phyloP scores from a whole-genome alignment of 2,329 filamentous ascomycete genomes.

The Scorias spongiosa region DNA sequence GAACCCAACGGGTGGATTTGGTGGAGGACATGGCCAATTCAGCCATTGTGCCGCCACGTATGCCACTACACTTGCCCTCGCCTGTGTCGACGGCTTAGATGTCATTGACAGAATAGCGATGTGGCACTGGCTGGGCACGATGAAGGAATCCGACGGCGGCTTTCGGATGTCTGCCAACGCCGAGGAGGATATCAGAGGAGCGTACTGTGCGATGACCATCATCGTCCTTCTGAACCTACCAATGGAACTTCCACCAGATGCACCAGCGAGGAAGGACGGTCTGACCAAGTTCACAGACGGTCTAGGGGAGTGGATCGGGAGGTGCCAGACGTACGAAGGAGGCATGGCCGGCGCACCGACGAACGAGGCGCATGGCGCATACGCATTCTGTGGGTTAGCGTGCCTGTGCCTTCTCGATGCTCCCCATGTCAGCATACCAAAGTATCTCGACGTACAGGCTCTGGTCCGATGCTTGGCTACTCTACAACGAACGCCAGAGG shows the following conservation, averaged over 20 bases:
- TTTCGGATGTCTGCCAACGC: constrained; percentile 76
- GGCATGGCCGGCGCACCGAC: constrained; percentile 76
- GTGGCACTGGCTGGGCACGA: constrained; percentile 76
- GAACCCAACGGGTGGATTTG: constrained; percentile 72
- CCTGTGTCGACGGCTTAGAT: constrained; percentile 60
- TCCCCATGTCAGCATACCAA: constrained; percentile 58
- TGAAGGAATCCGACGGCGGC: constrained; percentile 82
- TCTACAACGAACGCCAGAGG: constrained; percentile 79
- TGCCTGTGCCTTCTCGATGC: constrained; percentile 74
- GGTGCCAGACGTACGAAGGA: constrained; percentile 92
- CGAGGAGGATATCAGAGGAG: constrained; percentile 87
- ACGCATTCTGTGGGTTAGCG: constrained; percentile 85
- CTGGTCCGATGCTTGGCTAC: constrained; percentile 80
- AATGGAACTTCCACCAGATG: constrained; percentile 57
- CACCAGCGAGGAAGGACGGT: constrained; percentile 50
- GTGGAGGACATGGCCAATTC: constrained; percentile 79
- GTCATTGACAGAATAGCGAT: constrained; percentile 67
- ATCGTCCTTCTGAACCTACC: constrained; percentile 74
- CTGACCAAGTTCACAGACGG: constrained; percentile 52
- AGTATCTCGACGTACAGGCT: constrained; percentile 61
- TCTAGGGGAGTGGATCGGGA: constrained; percentile 63
- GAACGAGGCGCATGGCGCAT: constrained; percentile 88
- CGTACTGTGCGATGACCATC: constrained; percentile 78
- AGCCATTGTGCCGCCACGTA: constrained; percentile 85
- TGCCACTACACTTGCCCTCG: constrained; percentile 63